Percentiles rank a stretch among this genome's conserved stretches.
Evolutionary conservation across 1,284 basidiomycete species (phyloP).

Genomic region (Chalciporus piperatoides): DNA sequence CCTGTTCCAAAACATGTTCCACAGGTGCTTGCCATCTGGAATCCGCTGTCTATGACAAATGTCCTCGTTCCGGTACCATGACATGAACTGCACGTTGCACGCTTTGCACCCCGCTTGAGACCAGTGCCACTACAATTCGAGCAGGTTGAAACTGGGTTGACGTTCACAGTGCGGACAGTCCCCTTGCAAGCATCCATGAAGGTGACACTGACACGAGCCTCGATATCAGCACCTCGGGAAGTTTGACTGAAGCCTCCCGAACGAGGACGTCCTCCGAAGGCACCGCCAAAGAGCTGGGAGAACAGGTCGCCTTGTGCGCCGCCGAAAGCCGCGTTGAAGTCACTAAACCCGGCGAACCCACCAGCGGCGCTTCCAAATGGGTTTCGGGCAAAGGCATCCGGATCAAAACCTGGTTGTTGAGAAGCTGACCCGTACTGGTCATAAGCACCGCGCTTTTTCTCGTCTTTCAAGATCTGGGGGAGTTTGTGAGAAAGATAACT

Average conservation of each 20-base stretch:
- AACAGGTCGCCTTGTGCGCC: conserved; percentile 70
- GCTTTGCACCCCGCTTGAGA: conserved; percentile 83
- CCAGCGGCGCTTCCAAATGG: conserved; percentile 47
- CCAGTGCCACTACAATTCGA: conserved; percentile 83
- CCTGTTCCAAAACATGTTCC: conserved; percentile 83
- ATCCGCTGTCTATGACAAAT: conserved; percentile 91
- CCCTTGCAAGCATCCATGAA: conserved; percentile 97
- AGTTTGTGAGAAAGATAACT: conserved; percentile 16
- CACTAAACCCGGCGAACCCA: conserved; percentile 68
- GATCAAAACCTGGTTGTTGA: conserved; percentile 91
- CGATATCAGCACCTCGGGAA: conserved; percentile 80
- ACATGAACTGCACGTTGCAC: conserved; percentile 78
- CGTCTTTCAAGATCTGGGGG: conserved; percentile 83
- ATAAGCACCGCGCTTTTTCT: conserved; percentile 89
- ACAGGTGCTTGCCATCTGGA: conserved; percentile 97
- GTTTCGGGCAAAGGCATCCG: conserved; percentile 63
- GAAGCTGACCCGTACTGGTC: conserved; percentile 96
- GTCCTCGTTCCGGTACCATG: conserved; percentile 86
- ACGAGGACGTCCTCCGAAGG: conserved; percentile 53
- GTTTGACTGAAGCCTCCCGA: conserved; percentile 47
- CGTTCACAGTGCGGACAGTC: conserved; percentile 70
- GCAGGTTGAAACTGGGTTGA: conserved; percentile 85
- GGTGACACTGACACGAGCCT: conserved; percentile 71
- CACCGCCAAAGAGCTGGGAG: conserved; percentile 79
- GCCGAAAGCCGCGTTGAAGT: conserved; percentile 69